These are phyloP conservation scores for Dipodascopsis tothii DNA, from an alignment of 805 yeast species.

Conservation along the genomic window DNA sequence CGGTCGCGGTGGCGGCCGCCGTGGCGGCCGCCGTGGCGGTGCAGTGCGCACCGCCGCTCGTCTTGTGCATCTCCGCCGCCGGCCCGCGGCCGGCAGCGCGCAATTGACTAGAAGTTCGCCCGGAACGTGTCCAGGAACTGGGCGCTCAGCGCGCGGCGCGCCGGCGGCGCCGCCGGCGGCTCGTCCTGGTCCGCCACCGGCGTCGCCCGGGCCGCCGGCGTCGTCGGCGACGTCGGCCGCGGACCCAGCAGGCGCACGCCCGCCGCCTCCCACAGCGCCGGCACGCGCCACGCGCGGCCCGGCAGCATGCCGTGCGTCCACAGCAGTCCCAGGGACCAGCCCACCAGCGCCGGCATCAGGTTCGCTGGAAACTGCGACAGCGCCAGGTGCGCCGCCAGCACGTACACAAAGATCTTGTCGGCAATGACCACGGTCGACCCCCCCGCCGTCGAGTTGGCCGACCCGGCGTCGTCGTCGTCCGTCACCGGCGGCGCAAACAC, in stretches of 20 bases:
- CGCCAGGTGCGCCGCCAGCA: slow-evolving; percentile 32
- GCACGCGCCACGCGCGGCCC: slow-evolving; percentile 37
- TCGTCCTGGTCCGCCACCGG: too few species aligned
- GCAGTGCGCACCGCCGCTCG: slow-evolving; percentile 8
- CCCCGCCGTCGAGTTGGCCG: neutral
- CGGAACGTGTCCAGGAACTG: too few species aligned
- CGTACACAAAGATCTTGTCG: slow-evolving; percentile 34
- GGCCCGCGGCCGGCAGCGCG: neutral
- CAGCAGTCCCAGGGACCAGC: slow-evolving; percentile 36
- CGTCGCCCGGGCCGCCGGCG: too few species aligned
- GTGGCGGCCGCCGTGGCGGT: slow-evolving; percentile 2
- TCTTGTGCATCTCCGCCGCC: slow-evolving; percentile 3
- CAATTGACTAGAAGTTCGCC: too few species aligned
- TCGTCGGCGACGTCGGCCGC: too few species aligned
- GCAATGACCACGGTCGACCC: slow-evolving; percentile 22
- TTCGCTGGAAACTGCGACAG: slow-evolving; percentile 31
- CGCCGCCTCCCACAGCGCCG: slow-evolving; percentile 23
- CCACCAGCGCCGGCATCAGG: slow-evolving; percentile 28
- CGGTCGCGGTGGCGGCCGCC: slow-evolving; percentile 2
- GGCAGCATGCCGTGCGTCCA: slow-evolving; percentile 34
- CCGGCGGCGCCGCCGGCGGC: too few species aligned
- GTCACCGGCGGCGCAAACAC: slow-evolving; percentile 16
- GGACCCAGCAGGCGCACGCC: neutral
- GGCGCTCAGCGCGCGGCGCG: too few species aligned
- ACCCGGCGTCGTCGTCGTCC: slow-evolving; percentile 8